A percentile compares a stretch with the other conserved stretches of the same genome.
These are phyloP conservation scores for Ceratobasidium sp. DNA, from an alignment of 1,284 basidiomycete genomes.

Conservation along the genomic window DNA sequence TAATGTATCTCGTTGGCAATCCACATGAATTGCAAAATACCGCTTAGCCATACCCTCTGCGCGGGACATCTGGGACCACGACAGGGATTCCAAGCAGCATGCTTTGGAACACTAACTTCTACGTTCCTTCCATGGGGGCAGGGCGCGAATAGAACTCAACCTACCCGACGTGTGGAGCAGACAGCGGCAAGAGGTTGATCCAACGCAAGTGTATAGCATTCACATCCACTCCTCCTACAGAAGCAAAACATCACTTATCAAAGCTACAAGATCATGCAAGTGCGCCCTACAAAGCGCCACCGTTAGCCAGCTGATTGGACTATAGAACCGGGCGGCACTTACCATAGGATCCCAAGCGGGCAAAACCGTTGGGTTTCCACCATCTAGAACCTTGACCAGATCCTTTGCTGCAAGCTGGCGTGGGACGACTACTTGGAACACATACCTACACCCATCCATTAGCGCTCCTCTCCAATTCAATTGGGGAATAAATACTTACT, in stretches of 20 bases:
- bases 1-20: neutral
- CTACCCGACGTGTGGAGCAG: no score
- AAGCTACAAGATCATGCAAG: slow-evolving; percentile 5
- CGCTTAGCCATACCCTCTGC: no score
- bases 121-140: no score
- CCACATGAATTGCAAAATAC: no score
- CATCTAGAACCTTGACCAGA: slow-evolving; percentile 82
- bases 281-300: neutral
- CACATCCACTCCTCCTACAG: neutral
- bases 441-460: slow-evolving; percentile 64
- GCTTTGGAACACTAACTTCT: no score
- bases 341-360: slow-evolving; percentile 93
- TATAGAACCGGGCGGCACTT: neutral
- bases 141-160: no score
- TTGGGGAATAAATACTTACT: slow-evolving; percentile 66
- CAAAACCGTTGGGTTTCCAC: slow-evolving; percentile 69
- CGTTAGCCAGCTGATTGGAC: neutral
- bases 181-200: neutral
- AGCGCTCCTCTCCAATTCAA: slow-evolving; percentile 48
- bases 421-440: slow-evolving; percentile 90
- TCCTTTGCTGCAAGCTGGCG: slow-evolving; percentile 81
- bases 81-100: no score
- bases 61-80: no score
- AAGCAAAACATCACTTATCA: neutral
- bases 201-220: slow-evolving; percentile 18